These are phyloP conservation scores for Zasmidium citrigriseum DNA, from an alignment of 2,329 filamentous ascomycete species.

Conservation along the genomic window DNA sequence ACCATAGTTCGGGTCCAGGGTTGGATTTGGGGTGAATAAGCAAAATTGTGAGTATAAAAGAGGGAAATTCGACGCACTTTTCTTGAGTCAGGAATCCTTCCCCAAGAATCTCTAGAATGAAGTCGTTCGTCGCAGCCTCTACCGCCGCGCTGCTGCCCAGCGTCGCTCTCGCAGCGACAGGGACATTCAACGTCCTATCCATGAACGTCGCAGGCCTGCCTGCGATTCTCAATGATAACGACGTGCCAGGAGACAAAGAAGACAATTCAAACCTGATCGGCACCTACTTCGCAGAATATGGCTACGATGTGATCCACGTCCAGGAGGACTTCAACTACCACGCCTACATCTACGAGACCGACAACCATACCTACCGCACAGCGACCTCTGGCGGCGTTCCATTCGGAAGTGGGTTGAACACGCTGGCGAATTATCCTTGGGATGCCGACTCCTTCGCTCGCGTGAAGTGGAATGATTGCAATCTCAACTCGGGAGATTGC, in stretches of 20 bases:
- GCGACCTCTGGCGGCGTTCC: slow-evolving; percentile 64
- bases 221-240: slow-evolving; percentile 58
- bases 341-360: slow-evolving; percentile 61
- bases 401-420: slow-evolving; percentile 66
- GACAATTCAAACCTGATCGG: slow-evolving; percentile 61
- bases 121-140: no score
- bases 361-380: slow-evolving; percentile 62
- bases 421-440: slow-evolving; percentile 61
- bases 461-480: slow-evolving; percentile 62
- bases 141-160: not conserved
- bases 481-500: slow-evolving; percentile 60
- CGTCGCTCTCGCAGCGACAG: not conserved
- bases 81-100: no score
- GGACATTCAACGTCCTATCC: slow-evolving; percentile 51
- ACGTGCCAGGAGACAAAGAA: slow-evolving; percentile 62
- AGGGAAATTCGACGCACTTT: no score
- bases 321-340: slow-evolving; percentile 72
- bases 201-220: slow-evolving; percentile 65
- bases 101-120: no score
- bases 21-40: no score
- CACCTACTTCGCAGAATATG: slow-evolving; percentile 56
- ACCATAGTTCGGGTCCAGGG: no score
- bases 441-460: slow-evolving; percentile 52
- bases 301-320: slow-evolving; percentile 63
- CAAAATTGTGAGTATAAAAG: no score